A percentile compares a stretch with the other conserved stretches of the same genome.
Conservation (phyloP, 2,329 filamentous ascomycete genomes). For the Akanthomyces lecanii region DNA sequence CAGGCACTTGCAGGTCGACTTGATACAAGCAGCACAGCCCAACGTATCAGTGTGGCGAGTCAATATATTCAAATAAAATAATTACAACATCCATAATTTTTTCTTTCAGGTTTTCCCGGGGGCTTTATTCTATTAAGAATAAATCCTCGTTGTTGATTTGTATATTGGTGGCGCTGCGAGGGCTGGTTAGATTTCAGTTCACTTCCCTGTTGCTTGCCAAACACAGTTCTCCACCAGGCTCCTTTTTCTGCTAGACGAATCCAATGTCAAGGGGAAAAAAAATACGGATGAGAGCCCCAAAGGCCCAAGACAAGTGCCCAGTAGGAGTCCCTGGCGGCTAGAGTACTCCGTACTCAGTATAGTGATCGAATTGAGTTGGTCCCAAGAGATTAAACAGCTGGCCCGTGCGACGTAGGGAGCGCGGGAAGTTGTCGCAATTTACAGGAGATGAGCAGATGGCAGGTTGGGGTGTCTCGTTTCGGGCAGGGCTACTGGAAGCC, state of each 20-base stretch:
- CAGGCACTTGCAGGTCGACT: neutral
- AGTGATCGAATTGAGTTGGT: neutral
- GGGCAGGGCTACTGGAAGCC: neutral
- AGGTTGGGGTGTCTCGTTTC: neutral
- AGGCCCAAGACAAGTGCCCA: neutral
- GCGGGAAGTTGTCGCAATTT: slow-evolving; percentile 12
- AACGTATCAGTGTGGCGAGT: no score
- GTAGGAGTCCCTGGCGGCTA: neutral
- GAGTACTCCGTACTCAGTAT: neutral
- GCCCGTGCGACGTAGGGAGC: slow-evolving; percentile 9
- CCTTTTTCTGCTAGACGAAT: neutral
- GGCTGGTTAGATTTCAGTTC: neutral
- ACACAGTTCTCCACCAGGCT: neutral
- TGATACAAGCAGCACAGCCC: neutral
- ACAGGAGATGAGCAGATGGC: slow-evolving; percentile 13
- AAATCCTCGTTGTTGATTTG: no score
- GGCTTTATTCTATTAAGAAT: no score
- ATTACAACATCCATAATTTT: no score
- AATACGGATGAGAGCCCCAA: neutral
- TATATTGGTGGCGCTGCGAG: neutral
- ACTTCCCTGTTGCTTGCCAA: neutral
- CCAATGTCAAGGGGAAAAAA: neutral
- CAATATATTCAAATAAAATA: neutral
- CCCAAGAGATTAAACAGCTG: slow-evolving; percentile 7
- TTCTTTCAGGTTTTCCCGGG: no score